These are phyloP conservation scores for Helminthosporium solani DNA, from an alignment of 2,329 filamentous ascomycete species.

Conservation along the genomic window DNA sequence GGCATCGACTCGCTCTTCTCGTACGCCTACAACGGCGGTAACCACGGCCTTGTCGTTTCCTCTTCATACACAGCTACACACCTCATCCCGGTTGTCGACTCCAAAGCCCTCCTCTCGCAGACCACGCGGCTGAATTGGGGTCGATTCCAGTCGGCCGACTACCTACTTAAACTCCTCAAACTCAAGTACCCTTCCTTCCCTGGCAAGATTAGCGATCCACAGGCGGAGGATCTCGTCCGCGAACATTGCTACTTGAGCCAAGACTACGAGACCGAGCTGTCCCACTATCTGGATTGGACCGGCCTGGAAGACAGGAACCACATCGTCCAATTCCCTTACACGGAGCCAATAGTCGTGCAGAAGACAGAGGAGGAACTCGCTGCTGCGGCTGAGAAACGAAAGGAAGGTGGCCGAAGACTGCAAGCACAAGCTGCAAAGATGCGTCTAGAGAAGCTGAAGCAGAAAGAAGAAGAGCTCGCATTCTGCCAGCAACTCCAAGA, in stretches of 20 bases:
- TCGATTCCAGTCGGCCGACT: conserved; percentile 84
- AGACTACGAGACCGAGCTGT: conserved; percentile 78
- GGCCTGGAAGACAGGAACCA: conserved; percentile 86
- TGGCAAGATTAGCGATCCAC: conserved; percentile 79
- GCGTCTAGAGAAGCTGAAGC: conserved; percentile 90
- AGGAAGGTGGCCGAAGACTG: conserved; percentile 85
- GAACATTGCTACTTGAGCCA: conserved; percentile 88
- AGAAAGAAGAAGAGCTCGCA: conserved; percentile 92
- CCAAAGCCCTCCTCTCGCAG: conserved; percentile 79
- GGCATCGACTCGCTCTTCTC: conserved; percentile 97
- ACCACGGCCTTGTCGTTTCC: conserved; percentile 82
- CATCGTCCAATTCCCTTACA: conserved; percentile 90
- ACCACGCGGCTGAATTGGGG: conserved; percentile 94
- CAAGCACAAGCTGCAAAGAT: conserved; percentile 98
- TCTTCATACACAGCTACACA: conserved; percentile 94
- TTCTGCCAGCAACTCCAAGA: conserved; percentile 85
- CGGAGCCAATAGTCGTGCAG: conserved; percentile 83
- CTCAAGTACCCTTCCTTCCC: conserved; percentile 91
- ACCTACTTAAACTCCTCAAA: conserved; percentile 81
- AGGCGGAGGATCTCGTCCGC: conserved; percentile 82
- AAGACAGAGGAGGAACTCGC: conserved; percentile 95
- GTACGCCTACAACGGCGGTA: conserved; percentile 87
- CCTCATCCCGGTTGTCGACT: conserved; percentile 87
- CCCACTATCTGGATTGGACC: conserved; percentile 81
- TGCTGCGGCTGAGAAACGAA: conserved; percentile 86